Conservation (phyloP, 164 flowering plant genomes). For the Magnolia sinica region DNA sequence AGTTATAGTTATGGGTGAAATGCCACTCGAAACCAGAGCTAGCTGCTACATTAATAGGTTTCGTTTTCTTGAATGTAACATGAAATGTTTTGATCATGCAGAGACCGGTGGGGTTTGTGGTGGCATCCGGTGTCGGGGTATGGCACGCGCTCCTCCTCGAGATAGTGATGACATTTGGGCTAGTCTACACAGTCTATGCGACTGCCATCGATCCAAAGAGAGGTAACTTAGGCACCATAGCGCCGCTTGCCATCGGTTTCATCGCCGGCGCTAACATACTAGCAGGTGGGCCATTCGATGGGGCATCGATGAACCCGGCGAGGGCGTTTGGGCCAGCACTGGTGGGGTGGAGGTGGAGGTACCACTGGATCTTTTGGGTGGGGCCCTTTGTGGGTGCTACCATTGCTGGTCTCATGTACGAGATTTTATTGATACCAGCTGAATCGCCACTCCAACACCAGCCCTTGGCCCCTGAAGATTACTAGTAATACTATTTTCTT, state of each 20-base stretch:
- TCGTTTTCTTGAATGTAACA: neutral
- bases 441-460: constrained; percentile 31
- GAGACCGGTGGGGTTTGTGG: constrained; percentile 33
- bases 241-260: constrained; percentile 78
- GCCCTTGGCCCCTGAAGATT: constrained; percentile 23
- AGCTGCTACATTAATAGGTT: too few species aligned
- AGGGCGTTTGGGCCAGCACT: constrained; percentile 74
- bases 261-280: constrained; percentile 77
- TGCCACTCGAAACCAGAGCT: too few species aligned
- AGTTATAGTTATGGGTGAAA: too few species aligned
- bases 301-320: constrained; percentile 90
- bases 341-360: constrained; percentile 65
- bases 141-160: constrained; percentile 71
- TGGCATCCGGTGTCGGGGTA: constrained; percentile 49
- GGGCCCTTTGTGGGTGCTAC: constrained; percentile 79
- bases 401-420: constrained; percentile 60
- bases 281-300: constrained; percentile 74
- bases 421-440: constrained; percentile 40
- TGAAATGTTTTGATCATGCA: constrained; percentile 2
- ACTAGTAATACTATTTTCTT: constrained; percentile 5
- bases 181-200: constrained; percentile 82
- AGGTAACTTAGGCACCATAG: constrained; percentile 58
- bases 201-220: constrained; percentile 75
- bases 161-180: constrained; percentile 80
- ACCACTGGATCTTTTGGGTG: constrained; percentile 86